Evolutionary conservation across 805 yeast genomes (phyloP).

Genomic region (Vanderwaltozyma verrucispora): DNA sequence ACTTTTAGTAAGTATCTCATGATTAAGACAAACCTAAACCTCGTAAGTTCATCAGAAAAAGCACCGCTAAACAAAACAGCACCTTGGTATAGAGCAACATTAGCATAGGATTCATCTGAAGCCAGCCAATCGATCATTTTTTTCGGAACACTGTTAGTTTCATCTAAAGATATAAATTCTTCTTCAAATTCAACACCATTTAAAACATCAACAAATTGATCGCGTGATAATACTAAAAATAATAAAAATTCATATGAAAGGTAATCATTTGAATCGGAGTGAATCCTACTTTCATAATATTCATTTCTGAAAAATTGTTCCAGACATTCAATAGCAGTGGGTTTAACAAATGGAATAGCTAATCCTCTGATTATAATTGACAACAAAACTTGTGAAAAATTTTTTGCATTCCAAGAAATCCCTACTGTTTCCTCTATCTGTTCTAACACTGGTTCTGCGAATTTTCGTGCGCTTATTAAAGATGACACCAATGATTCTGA

Average conservation of each 20-base stretch:
- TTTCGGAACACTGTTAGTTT: slow-evolving; percentile 31
- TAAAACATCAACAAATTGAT: slow-evolving; percentile 28
- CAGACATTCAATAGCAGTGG: slow-evolving; percentile 37
- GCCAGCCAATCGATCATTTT: slow-evolving; percentile 26
- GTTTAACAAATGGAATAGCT: slow-evolving; percentile 45
- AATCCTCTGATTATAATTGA: slow-evolving; percentile 46
- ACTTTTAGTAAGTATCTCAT: slow-evolving; percentile 25
- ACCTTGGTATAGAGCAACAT: slow-evolving; percentile 28
- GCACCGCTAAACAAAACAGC: slow-evolving; percentile 26
- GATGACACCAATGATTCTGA: slow-evolving; percentile 23
- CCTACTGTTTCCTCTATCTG: slow-evolving; percentile 35
- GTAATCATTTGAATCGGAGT: slow-evolving; percentile 11
- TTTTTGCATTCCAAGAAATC: slow-evolving; percentile 32
- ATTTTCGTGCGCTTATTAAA: slow-evolving; percentile 26
- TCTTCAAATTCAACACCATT: slow-evolving; percentile 29
- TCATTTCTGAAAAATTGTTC: slow-evolving; percentile 35
- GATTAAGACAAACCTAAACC: slow-evolving; percentile 26
- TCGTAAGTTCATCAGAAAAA: slow-evolving; percentile 29
- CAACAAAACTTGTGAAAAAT: slow-evolving; percentile 43
- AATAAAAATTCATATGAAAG: slow-evolving; percentile 27
- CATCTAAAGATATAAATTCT: slow-evolving; percentile 26
- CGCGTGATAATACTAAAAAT: slow-evolving; percentile 29
- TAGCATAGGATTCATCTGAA: slow-evolving; percentile 23
- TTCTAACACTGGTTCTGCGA: slow-evolving; percentile 32
- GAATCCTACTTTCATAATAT: slow-evolving; percentile 26